Evolutionary conservation across 768 basidiomycete genomes (phyloP).

Genomic region (Podaxis sp.): DNA sequence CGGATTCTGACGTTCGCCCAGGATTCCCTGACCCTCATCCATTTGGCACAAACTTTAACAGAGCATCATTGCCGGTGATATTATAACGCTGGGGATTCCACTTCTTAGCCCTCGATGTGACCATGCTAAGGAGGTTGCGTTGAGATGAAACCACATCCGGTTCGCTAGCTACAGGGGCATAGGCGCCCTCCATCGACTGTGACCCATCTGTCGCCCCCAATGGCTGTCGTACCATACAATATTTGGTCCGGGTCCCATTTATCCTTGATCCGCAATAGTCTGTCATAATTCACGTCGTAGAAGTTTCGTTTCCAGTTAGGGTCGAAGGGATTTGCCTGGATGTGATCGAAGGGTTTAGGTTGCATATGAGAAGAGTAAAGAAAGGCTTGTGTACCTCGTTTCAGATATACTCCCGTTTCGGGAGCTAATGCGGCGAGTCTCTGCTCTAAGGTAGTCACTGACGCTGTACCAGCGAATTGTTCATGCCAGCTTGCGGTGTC

Average conservation of each 20-base stretch:
- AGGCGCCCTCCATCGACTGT: constrained; percentile 9
- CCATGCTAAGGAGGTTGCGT: neutral
- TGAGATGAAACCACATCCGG: neutral
- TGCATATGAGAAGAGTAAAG: too few relatives aligned
- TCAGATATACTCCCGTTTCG: constrained; percentile 17
- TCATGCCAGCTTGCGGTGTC: constrained; percentile 17
- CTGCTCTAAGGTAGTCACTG: constrained; percentile 8
- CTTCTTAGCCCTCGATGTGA: neutral
- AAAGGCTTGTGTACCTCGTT: constrained; percentile 14
- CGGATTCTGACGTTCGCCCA: too few relatives aligned
- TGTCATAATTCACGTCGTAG: constrained; percentile 18
- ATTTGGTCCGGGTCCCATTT: constrained; percentile 17
- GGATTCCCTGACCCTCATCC: too few relatives aligned
- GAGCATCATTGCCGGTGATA: too few relatives aligned
- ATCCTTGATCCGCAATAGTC: constrained; percentile 15
- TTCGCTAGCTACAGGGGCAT: constrained; percentile 2
- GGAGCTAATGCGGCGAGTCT: constrained; percentile 15
- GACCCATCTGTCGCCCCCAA: constrained; percentile 17
- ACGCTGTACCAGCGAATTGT: constrained; percentile 4
- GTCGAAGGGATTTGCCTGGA: constrained; percentile 18
- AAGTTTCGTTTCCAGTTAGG: constrained; percentile 18
- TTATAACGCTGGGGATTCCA: too few relatives aligned
- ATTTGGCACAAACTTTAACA: too few relatives aligned
- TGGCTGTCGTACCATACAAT: constrained; percentile 19
- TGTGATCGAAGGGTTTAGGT: too few relatives aligned